Evolutionary conservation across 441 rosid genomes (phyloP).

Genomic region (Rhodomyrtus psidioides): DNA sequence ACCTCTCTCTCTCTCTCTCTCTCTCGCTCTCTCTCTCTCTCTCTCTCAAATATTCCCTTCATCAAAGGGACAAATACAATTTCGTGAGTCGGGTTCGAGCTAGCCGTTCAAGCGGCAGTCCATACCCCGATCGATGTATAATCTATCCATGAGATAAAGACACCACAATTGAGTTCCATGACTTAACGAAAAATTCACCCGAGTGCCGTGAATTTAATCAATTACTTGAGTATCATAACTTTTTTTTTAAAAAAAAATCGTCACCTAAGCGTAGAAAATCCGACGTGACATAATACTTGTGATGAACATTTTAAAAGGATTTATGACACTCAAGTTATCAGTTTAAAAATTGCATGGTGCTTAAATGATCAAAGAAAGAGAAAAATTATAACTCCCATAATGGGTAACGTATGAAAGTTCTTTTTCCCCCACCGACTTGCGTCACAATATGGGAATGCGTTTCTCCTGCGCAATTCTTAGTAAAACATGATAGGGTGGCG

Average conservation of each 20-base stretch:
- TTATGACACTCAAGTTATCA: rapidly evolving
- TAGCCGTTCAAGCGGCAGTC: background rate
- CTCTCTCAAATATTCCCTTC: background rate
- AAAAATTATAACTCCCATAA: background rate
- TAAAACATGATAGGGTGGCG: no score
- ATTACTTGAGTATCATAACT: rapidly evolving
- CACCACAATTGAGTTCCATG: no score
- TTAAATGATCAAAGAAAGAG: background rate
- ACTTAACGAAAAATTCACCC: background rate
- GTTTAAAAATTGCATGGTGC: background rate
- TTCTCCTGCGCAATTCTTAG: background rate
- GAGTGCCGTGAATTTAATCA: rapidly evolving
- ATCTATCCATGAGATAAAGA: rapidly evolving
- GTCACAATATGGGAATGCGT: rapidly evolving
- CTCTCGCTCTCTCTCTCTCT: no score
- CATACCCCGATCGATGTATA: background rate
- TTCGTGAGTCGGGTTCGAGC: background rate
- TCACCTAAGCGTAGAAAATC: background rate
- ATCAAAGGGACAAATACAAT: background rate
- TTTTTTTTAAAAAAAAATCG: background rate
- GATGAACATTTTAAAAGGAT: background rate
- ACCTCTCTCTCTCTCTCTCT: background rate
- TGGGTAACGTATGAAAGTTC: background rate
- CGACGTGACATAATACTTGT: rapidly evolving
- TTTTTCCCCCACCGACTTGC: background rate